phyloP scores from a whole-genome alignment of 1,284 basidiomycete genomes.

The Megacollybia platyphylla region DNA sequence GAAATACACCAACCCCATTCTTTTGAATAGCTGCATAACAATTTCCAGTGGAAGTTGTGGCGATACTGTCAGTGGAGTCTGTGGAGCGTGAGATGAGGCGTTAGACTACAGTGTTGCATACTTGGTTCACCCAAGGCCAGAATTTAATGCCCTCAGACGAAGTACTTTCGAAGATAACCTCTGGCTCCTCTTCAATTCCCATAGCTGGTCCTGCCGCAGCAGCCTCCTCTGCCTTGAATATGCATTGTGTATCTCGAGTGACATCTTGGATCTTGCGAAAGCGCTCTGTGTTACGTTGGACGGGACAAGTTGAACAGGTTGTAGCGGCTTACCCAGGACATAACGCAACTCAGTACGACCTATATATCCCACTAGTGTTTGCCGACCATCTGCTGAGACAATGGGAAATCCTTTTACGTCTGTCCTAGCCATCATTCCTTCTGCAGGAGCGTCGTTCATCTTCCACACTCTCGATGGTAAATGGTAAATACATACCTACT shows the following conservation, averaged over 20 bases:
- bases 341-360: constrained; percentile 77
- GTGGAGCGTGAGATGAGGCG: constrained; percentile 8
- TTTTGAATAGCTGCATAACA: constrained; percentile 91
- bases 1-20: constrained; percentile 73
- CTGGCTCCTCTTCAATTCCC: constrained; percentile 51
- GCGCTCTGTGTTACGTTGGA: constrained; percentile 39
- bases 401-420: constrained; percentile 90
- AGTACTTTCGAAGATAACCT: constrained; percentile 46
- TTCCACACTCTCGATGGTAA: constrained; percentile 4
- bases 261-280: constrained; percentile 52
- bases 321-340: constrained; percentile 62
- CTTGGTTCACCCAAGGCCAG: constrained; percentile 89
- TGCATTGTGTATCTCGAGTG: constrained; percentile 54
- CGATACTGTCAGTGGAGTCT: constrained; percentile 92
- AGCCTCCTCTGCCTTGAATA: constrained; percentile 46
- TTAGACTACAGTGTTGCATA: constrained; percentile 18
- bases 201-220: constrained; percentile 36
- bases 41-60: constrained; percentile 90
- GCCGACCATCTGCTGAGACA: constrained; percentile 43
- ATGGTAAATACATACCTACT: constrained; percentile 56
- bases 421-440: constrained; percentile 55
- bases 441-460: constrained; percentile 21
- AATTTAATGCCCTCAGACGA: constrained; percentile 56
- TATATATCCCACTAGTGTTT: constrained; percentile 78
- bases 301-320: background rate